Percentiles rank a stretch among this genome's conserved stretches.
phyloP scores from a whole-genome alignment of 495 filamentous ascomycete genomes.

The Neurospora tetrasperma region DNA sequence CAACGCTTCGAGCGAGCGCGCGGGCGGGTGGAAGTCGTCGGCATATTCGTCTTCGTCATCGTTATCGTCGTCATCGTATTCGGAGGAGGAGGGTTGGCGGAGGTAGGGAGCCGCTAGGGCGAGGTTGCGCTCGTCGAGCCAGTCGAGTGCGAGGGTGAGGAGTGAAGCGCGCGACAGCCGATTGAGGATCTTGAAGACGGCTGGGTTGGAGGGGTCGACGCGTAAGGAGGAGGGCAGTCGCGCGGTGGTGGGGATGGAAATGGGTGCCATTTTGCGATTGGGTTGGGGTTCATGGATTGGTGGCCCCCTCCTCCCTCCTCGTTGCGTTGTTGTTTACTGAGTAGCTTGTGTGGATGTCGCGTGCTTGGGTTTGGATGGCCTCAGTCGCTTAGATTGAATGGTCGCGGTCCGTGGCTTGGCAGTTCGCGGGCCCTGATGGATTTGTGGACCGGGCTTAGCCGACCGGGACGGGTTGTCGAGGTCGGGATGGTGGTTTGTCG shows the following conservation, averaged over 20 bases:
- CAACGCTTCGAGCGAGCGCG: conserved; percentile 49
- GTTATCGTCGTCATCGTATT: conserved; percentile 28
- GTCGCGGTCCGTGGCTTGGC: background rate
- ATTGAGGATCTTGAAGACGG: conserved; percentile 52
- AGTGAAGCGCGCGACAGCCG: conserved; percentile 62
- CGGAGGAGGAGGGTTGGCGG: conserved; percentile 2
- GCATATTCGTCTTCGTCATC: conserved; percentile 36
- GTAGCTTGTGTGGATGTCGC: background rate
- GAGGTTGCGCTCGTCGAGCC: conserved; percentile 57
- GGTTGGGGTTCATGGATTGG: background rate
- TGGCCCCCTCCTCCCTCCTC: background rate
- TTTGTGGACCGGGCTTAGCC: background rate
- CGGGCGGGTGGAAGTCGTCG: conserved; percentile 50
- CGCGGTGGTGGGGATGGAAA: conserved; percentile 36
- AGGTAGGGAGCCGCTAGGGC: conserved; percentile 47
- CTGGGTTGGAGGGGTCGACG: conserved; percentile 52
- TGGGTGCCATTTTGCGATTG: conserved; percentile 23
- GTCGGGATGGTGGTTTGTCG: background rate
- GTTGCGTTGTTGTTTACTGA: background rate
- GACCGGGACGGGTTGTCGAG: background rate
- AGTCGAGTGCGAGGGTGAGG: conserved; percentile 56
- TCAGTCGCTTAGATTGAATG: background rate
- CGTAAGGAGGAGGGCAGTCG: conserved; percentile 41
- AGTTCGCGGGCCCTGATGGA: background rate
- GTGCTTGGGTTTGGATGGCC: background rate